Conservation (phyloP, 2,329 filamentous ascomycete genomes). For the Chlorencoelia australis region DNA sequence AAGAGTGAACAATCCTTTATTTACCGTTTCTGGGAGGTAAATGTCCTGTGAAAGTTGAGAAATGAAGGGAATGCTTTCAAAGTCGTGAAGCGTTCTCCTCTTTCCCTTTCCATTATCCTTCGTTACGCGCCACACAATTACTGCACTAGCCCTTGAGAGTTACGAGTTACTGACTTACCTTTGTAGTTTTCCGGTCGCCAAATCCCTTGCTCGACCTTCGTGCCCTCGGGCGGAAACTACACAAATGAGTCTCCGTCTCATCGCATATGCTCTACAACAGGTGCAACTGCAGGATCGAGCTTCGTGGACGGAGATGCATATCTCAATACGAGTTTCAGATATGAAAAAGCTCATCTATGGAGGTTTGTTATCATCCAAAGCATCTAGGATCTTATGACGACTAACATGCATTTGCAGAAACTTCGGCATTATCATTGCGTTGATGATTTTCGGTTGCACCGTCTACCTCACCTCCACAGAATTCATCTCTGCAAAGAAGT, state of each 20-base stretch:
- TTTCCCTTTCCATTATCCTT: too few relatives aligned
- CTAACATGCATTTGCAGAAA: slow-evolving; percentile 33
- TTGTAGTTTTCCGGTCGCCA: slow-evolving; percentile 43
- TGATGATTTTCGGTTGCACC: slow-evolving; percentile 50
- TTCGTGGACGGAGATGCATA: slow-evolving; percentile 52
- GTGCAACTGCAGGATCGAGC: slow-evolving; percentile 41
- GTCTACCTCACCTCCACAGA: slow-evolving; percentile 59
- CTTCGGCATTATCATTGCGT: slow-evolving; percentile 57
- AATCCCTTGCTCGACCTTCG: slow-evolving; percentile 18
- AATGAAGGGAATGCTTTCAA: too few relatives aligned
- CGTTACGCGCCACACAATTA: too few relatives aligned
- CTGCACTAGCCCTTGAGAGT: slow-evolving; percentile 4
- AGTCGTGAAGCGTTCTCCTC: too few relatives aligned
- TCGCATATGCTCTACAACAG: slow-evolving; percentile 46
- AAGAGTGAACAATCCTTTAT: too few relatives aligned
- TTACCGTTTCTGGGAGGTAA: too few relatives aligned
- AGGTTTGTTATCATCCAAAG: slow-evolving; percentile 25
- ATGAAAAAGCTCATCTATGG: slow-evolving; percentile 53
- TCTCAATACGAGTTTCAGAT: slow-evolving; percentile 43
- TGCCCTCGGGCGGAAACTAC: slow-evolving; percentile 19
- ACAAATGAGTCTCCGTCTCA: slow-evolving; percentile 9
- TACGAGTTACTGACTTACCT: slow-evolving; percentile 10
- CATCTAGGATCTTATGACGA: slow-evolving; percentile 15
- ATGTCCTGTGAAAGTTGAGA: too few relatives aligned
- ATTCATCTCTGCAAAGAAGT: slow-evolving; percentile 54